These are phyloP conservation scores for Xylaria longipes DNA, from an alignment of 495 filamentous ascomycete species.

Conservation along the genomic window DNA sequence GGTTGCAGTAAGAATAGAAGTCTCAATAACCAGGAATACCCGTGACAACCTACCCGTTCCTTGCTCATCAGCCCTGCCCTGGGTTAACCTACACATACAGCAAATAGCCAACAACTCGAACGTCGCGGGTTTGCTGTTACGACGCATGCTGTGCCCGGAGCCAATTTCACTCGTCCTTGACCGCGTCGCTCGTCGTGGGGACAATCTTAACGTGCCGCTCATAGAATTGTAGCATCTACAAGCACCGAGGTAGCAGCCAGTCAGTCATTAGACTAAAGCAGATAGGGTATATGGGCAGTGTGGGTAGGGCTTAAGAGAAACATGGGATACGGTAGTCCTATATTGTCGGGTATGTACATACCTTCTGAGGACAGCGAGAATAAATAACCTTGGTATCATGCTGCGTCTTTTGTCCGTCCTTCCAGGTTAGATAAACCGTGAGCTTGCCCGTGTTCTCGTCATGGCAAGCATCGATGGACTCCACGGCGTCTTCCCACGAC, in stretches of 20 bases:
- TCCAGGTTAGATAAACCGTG: conserved; percentile 61
- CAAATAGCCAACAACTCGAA: conserved; percentile 6
- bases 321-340: neutral
- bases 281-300: neutral
- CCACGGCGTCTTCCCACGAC: conserved; percentile 64
- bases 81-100: neutral
- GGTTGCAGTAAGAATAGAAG: neutral
- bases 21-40: neutral
- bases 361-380: conserved; percentile 65
- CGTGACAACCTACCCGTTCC: neutral
- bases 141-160: neutral
- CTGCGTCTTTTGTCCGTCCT: conserved; percentile 64
- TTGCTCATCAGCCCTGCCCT: neutral
- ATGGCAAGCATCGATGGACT: conserved; percentile 61
- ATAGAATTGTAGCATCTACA: conserved; percentile 67
- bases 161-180: conserved; percentile 27
- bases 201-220: conserved; percentile 63
- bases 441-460: conserved; percentile 55
- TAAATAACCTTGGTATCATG: conserved; percentile 63
- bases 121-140: neutral
- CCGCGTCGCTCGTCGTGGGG: conserved; percentile 23
- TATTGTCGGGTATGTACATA: conserved; percentile 34
- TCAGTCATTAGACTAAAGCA: neutral
- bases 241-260: neutral
- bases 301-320: neutral